A percentile compares a stretch with the other conserved stretches of the same genome.
Evolutionary conservation across 177 flowering plant species (phyloP).

Genomic region (Vitis hybrid): DNA sequence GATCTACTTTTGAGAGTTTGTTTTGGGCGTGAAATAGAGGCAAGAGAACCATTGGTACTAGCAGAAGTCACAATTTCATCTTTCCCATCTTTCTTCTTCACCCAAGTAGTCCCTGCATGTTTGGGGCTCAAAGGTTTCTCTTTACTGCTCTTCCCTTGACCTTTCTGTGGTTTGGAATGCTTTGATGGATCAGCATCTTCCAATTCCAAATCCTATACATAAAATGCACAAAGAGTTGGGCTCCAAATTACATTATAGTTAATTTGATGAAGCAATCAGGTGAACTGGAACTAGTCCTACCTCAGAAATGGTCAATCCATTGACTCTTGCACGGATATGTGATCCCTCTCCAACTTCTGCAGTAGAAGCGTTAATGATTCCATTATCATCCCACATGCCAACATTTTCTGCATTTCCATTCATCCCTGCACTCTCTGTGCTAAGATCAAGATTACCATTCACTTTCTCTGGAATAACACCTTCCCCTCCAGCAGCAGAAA

Average conservation of each 20-base stretch:
- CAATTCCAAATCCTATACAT: constrained; percentile 32
- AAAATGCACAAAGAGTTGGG: not conserved
- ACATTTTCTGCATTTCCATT: constrained; percentile 23
- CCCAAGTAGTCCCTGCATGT: constrained; percentile 20
- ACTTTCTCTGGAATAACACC: constrained; percentile 8
- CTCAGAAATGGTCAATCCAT: constrained; percentile 25
- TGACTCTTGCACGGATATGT: constrained; percentile 16
- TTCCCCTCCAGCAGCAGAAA: constrained; percentile 15
- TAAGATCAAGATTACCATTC: constrained; percentile 17
- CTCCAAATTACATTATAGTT: not conserved
- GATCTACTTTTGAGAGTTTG: constrained; percentile 44
- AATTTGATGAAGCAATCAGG: constrained; percentile 2
- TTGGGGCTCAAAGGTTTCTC: constrained; percentile 32
- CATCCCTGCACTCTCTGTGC: constrained; percentile 13
- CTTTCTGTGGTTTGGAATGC: constrained; percentile 24
- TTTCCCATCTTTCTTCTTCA: constrained; percentile 43
- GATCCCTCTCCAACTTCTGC: constrained; percentile 22
- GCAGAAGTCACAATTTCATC: constrained; percentile 29
- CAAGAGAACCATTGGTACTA: constrained; percentile 42
- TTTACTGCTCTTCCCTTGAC: constrained; percentile 28
- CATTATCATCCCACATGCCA: constrained; percentile 21
- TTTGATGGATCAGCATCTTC: constrained; percentile 18
- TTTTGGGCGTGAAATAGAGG: constrained; percentile 33
- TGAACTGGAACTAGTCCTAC: constrained; percentile 9
- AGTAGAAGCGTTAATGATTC: constrained; percentile 8